A percentile compares a stretch with the other conserved stretches of the same genome.
Conservation (phyloP, 2,329 filamentous ascomycete genomes). For the Colletotrichum lini region DNA sequence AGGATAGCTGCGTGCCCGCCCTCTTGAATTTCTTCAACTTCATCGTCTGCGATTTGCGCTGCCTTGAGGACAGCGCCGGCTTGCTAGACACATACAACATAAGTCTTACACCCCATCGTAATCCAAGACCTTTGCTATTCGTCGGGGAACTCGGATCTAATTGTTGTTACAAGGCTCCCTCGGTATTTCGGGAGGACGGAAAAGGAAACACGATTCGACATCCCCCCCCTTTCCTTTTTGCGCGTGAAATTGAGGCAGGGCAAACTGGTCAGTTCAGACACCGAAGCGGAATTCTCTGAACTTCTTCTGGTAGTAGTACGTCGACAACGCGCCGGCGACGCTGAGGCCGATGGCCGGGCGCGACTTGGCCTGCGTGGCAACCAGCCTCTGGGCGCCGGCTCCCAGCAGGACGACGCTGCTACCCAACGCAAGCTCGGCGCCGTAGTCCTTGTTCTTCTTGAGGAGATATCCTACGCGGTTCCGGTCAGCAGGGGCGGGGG, state of each 20-base stretch:
- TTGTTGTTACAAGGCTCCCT: not conserved
- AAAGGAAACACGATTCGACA: not conserved
- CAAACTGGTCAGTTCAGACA: conserved; percentile 46
- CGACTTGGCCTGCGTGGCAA: conserved; percentile 55
- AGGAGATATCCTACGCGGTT: conserved; percentile 55
- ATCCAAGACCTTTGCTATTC: not conserved
- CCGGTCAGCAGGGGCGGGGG: not conserved
- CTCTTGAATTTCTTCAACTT: not conserved
- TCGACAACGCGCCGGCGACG: conserved; percentile 53
- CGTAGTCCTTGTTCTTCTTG: conserved; percentile 59
- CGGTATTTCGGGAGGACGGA: not conserved
- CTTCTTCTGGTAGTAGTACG: conserved; percentile 60
- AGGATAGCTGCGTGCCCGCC: not conserved
- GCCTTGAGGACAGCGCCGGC: not conserved
- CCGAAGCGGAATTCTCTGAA: conserved; percentile 57
- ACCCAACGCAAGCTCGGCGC: conserved; percentile 57
- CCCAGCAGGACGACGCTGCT: conserved; percentile 56
- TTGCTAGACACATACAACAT: not conserved
- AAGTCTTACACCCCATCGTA: not conserved
- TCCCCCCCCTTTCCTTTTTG: too few species aligned
- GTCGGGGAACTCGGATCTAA: not conserved
- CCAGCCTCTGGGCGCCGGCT: conserved; percentile 55
- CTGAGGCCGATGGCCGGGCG: conserved; percentile 54
- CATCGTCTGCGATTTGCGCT: not conserved
- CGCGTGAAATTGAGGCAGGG: not conserved